Percentiles rank a stretch among this genome's conserved stretches.
phyloP scores from a whole-genome alignment of 2,329 filamentous ascomycete genomes.

The Epichloe scottii region DNA sequence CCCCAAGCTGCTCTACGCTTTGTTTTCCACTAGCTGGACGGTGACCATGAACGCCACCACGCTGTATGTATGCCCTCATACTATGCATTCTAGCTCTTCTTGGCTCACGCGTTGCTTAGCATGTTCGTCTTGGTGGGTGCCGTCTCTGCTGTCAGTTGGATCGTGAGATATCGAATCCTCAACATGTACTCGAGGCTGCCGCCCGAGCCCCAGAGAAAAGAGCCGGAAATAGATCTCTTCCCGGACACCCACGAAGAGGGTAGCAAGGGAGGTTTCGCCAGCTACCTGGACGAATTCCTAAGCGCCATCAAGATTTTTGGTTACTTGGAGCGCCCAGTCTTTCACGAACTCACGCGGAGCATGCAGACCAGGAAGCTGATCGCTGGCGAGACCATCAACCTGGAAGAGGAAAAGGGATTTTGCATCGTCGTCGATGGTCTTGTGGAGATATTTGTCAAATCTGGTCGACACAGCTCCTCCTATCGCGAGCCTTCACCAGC shows the following conservation, averaged over 20 bases:
- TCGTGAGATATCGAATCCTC: slow-evolving; percentile 87
- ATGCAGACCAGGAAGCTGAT: slow-evolving; percentile 98
- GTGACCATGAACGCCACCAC: slow-evolving; percentile 99
- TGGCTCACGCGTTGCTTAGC: slow-evolving; percentile 25
- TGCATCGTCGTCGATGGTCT: slow-evolving; percentile 93
- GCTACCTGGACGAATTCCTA: slow-evolving; percentile 93
- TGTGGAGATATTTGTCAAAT: slow-evolving; percentile 97
- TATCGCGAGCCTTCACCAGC: slow-evolving; percentile 16
- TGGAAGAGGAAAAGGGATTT: slow-evolving; percentile 97
- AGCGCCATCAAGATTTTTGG: slow-evolving; percentile 99
- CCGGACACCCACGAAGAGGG: slow-evolving; percentile 85
- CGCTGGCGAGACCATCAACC: slow-evolving; percentile 83
- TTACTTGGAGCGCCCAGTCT: slow-evolving; percentile 89
- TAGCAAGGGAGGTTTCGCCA: slow-evolving; percentile 81
- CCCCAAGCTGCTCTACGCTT: slow-evolving; percentile 76
- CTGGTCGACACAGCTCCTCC: slow-evolving; percentile 31
- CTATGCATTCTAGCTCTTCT: background rate
- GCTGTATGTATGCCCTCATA: slow-evolving; percentile 42
- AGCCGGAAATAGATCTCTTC: slow-evolving; percentile 89
- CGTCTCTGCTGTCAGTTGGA: slow-evolving; percentile 81
- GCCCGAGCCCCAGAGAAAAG: slow-evolving; percentile 88
- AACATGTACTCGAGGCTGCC: slow-evolving; percentile 95
- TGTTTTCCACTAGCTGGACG: slow-evolving; percentile 86
- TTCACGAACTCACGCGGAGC: slow-evolving; percentile 90
- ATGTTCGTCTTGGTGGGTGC: slow-evolving; percentile 66